Conservation (phyloP, 169 alveolate species). For the Blepharisma undulans region DNA sequence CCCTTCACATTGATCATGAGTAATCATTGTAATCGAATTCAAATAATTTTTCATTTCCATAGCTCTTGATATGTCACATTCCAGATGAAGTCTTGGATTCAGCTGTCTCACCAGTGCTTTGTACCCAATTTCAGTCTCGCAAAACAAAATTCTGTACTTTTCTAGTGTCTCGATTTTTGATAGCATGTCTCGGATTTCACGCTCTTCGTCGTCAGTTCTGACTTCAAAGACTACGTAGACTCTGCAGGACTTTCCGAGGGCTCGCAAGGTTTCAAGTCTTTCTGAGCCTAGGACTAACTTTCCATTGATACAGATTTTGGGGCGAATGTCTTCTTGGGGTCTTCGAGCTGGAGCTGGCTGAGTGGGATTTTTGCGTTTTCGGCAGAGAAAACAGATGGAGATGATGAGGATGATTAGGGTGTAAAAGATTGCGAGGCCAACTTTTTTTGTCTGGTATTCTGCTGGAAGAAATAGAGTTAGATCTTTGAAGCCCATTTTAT, state of each 20-base stretch:
- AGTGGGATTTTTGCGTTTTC: not conserved
- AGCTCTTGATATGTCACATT: not conserved
- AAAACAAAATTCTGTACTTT: not conserved
- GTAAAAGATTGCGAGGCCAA: not conserved
- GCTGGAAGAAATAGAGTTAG: not conserved
- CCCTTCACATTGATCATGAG: slow-evolving; percentile 3
- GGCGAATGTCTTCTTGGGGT: not conserved
- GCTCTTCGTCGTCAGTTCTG: not conserved
- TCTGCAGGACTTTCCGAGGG: not conserved
- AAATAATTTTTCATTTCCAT: not conserved
- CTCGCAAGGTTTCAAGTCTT: not conserved
- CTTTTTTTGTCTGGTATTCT: not conserved
- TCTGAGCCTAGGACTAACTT: not conserved
- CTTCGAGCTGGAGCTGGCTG: not conserved
- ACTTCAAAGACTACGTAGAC: not conserved
- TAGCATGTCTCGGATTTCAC: not conserved
- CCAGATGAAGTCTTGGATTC: not conserved
- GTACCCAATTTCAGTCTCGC: slow-evolving; percentile 29
- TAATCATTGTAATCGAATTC: slow-evolving; percentile 11
- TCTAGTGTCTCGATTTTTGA: not conserved
- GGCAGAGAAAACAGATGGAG: not conserved
- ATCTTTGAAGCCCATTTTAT: not conserved
- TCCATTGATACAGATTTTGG: not conserved
- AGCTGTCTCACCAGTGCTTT: slow-evolving; percentile 7
- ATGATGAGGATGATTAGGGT: not conserved